phyloP scores from a whole-genome alignment of 345 rosid species.

The Citrus glauca region DNA sequence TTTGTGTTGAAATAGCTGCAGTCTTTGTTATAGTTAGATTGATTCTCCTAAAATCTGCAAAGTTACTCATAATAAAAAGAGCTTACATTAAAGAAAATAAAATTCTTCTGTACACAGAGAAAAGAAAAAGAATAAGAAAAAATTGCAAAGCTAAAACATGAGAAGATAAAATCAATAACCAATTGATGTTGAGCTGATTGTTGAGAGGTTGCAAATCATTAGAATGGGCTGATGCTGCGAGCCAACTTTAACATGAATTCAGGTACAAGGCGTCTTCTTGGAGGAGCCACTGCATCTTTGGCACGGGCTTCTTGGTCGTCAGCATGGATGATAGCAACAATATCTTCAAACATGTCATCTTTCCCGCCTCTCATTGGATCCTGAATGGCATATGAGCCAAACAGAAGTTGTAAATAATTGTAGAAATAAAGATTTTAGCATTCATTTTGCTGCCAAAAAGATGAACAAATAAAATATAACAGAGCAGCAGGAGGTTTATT shows the following conservation, averaged over 20 bases:
- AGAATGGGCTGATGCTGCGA: constrained; percentile 83
- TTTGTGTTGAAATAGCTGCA: background rate
- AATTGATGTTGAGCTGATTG: background rate
- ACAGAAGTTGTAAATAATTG: background rate
- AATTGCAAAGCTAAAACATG: background rate
- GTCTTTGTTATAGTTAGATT: background rate
- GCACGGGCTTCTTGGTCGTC: constrained; percentile 48
- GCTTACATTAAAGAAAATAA: background rate
- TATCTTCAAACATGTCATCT: constrained; percentile 83
- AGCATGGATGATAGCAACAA: constrained; percentile 59
- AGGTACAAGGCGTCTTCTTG: constrained; percentile 88
- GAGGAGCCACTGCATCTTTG: constrained; percentile 53
- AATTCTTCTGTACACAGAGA: background rate
- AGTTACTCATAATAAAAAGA: background rate
- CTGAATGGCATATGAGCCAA: constrained; percentile 27
- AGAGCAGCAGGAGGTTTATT: background rate
- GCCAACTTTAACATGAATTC: constrained; percentile 89
- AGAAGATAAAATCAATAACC: background rate
- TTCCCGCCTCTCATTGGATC: constrained; percentile 98
- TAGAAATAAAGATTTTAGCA: background rate
- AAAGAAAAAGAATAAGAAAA: background rate
- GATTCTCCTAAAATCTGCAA: background rate
- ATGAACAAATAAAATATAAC: background rate
- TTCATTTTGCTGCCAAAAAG: background rate
- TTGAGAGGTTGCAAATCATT: constrained; percentile 4